phyloP scores from a whole-genome alignment of 768 basidiomycete genomes.

The Tubosaeta sp. region DNA sequence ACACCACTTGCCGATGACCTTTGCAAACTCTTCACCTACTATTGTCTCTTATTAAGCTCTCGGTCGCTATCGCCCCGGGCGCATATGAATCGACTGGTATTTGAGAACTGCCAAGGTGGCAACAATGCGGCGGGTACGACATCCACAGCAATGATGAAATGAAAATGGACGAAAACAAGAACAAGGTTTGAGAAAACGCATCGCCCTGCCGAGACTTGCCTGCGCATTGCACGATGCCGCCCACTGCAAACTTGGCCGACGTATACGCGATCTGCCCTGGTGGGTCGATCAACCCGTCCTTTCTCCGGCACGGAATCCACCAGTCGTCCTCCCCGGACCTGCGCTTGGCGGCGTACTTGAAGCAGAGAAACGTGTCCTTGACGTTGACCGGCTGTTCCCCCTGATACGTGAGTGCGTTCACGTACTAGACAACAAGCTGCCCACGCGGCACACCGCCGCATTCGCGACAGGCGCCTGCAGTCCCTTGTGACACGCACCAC shows the following conservation, averaged over 20 bases:
- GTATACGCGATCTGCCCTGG: slow-evolving; percentile 12
- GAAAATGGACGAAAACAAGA: not conserved
- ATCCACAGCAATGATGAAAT: not conserved
- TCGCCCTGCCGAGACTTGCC: slow-evolving; percentile 1
- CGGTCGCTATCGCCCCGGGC: slow-evolving; percentile 26
- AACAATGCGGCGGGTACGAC: slow-evolving; percentile 7
- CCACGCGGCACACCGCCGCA: not conserved
- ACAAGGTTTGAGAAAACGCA: not conserved
- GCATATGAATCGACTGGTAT: slow-evolving; percentile 30
- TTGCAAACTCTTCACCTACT: not conserved
- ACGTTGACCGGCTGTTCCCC: slow-evolving; percentile 4
- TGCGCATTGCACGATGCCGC: slow-evolving; percentile 13
- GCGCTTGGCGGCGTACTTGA: slow-evolving; percentile 16
- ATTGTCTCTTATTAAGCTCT: not conserved
- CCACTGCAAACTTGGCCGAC: slow-evolving; percentile 13
- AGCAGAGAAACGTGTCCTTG: slow-evolving; percentile 23
- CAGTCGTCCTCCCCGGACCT: slow-evolving; percentile 5
- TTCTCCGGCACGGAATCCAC: not conserved
- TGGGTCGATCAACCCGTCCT: not conserved
- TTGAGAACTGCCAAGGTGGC: slow-evolving; percentile 22
- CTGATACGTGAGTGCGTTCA: not conserved
- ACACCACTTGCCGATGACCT: no score
- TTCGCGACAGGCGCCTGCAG: slow-evolving; percentile 1
- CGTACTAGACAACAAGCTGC: slow-evolving; percentile 7
- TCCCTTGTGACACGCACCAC: slow-evolving; percentile 4